phyloP scores from a whole-genome alignment of 1,139 yeast species.

The Geotrichum australiense region DNA sequence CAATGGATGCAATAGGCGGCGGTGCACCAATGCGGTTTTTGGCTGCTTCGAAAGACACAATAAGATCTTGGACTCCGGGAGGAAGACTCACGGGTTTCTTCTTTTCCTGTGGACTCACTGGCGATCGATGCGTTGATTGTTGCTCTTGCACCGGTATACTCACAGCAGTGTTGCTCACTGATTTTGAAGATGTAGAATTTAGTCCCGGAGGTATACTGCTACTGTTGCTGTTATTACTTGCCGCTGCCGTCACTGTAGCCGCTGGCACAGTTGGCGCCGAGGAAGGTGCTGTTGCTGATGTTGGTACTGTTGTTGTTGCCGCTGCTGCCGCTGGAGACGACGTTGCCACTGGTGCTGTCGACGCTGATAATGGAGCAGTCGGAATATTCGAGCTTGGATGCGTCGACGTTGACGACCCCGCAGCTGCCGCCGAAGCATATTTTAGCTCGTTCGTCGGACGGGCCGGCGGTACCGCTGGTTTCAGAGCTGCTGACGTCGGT shows the following conservation, averaged over 20 bases:
- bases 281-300: constrained; percentile 17
- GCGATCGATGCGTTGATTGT: not conserved
- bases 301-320: constrained; percentile 21
- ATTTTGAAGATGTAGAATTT: constrained; percentile 17
- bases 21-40: constrained; percentile 44
- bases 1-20: constrained; percentile 50
- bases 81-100: constrained; percentile 35
- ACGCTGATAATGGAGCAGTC: constrained; percentile 30
- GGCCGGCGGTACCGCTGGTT: constrained; percentile 66
- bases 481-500: constrained; percentile 31
- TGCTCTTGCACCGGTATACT: too few relatives aligned
- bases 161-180: constrained; percentile 1
- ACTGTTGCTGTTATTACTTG: constrained; percentile 16
- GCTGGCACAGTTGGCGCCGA: constrained; percentile 11
- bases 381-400: constrained; percentile 27
- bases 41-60: constrained; percentile 42
- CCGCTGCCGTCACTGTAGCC: not conserved
- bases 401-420: constrained; percentile 34
- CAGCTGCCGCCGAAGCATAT: constrained; percentile 67
- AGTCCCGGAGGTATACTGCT: constrained; percentile 25
- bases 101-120: not conserved
- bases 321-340: constrained; percentile 15
- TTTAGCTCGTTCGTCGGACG: constrained; percentile 52
- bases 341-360: constrained; percentile 12
- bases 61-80: constrained; percentile 43